Conservation (phyloP, 495 filamentous ascomycete genomes). For the Penicillium pulvis region DNA sequence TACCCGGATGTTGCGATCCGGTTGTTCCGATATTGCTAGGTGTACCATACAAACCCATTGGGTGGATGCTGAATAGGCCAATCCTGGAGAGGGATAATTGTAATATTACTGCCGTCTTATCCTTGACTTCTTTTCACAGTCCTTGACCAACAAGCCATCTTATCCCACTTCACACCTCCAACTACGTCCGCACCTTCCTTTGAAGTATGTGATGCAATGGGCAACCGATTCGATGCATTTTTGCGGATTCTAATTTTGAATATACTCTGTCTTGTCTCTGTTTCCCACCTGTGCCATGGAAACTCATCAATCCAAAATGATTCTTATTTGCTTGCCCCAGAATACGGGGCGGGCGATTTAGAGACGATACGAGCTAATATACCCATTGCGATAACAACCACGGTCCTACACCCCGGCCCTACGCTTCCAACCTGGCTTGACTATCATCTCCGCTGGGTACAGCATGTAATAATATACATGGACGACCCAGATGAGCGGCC, state of each 20-base stretch:
- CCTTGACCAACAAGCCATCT: not conserved
- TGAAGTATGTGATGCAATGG: not conserved
- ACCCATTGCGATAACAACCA: slow-evolving; percentile 7
- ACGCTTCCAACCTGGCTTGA: slow-evolving; percentile 9
- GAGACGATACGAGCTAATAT: not conserved
- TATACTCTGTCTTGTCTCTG: not conserved
- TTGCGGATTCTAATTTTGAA: not conserved
- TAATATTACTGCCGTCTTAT: too few relatives aligned
- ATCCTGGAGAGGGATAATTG: too few relatives aligned
- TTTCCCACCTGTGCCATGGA: not conserved
- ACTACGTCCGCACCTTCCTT: not conserved
- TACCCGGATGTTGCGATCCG: too few relatives aligned
- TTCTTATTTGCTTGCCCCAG: not conserved
- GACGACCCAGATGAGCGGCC: slow-evolving; percentile 11
- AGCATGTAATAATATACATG: slow-evolving; percentile 9
- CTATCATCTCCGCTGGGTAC: slow-evolving; percentile 8
- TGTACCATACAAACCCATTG: too few relatives aligned
- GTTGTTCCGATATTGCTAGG: too few relatives aligned
- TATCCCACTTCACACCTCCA: not conserved
- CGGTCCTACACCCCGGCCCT: not conserved
- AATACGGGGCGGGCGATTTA: not conserved
- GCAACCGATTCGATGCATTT: not conserved
- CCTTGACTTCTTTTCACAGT: too few relatives aligned
- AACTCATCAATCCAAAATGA: not conserved
- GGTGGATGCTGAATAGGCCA: too few relatives aligned